Base-by-base conservation (phyloP, 1,139 yeast genomes). In the Protomyces gravidus region DNA sequence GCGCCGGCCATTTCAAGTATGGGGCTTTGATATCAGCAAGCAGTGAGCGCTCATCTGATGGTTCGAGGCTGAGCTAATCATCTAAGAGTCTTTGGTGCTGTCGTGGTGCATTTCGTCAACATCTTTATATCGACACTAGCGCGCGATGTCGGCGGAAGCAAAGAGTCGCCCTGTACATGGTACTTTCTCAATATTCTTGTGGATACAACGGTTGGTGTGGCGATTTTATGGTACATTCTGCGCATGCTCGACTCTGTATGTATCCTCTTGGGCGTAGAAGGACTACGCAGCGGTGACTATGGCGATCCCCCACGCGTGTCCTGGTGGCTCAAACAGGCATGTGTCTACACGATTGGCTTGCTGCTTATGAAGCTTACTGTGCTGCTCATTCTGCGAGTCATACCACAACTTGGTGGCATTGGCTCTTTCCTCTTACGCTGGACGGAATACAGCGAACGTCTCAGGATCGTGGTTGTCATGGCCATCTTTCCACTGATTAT, bases 171-270 rank as follows among this genome's bases (percentile, higher is more conserved):
- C 6, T 86, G 95, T 69, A 89, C 86, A 66, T 64, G 66, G 66
- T 92, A 92, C 73, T 90, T 92, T 68, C 76, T 92, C 60, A 92
- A 87, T 68, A 81, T 90, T 47, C 78, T 90, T 21, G 80, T 90
- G 69, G 98, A 92, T 71, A 90, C 97, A 49, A 92, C 98, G 0
- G 78, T 90, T n/a, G 98, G 98, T 0, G 95, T 89, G 1, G 94
- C 94, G 25, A 79, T 90, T 2, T 76, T 92, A 46, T 89, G 86
- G 82, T 70, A 70, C 19, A 71, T 75, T 47, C 73, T 85, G 15
- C 72, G 74, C 55, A 61, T 74, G 19, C 71, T 80, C 1, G 82
- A 79, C 66, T 67, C 73, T 42, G 68, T 80, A 9, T 85, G 86
- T 15, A 77, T 78, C 63, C 71, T 69, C 45, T 69, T 75, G 1